These are phyloP conservation scores for Lithocarpus polystachyus DNA, from an alignment of 306 rosid species.

Conservation along the genomic window DNA sequence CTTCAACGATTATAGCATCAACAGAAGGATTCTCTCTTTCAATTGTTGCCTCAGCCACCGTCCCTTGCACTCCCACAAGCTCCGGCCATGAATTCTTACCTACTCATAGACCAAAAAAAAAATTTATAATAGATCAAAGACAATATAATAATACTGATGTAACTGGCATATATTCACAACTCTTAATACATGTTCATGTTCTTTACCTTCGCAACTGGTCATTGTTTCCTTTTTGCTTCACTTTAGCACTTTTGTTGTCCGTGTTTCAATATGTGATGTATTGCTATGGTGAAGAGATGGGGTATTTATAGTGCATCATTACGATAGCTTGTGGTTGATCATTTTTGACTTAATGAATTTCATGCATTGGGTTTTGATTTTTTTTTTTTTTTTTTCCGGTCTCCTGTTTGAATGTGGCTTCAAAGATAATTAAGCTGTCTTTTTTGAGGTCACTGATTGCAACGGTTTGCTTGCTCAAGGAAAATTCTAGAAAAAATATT, in stretches of 20 bases:
- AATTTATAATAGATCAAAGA: not conserved
- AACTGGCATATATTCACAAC: not conserved
- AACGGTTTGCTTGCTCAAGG: no score
- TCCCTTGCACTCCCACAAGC: slow-evolving; percentile 37
- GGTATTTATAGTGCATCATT: not conserved
- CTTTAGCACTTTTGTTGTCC: not conserved
- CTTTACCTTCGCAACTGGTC: not conserved
- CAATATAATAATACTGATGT: not conserved
- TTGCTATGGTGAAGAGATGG: not conserved
- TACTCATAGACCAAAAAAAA: not conserved
- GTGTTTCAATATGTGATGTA: not conserved
- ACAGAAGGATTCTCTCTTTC: slow-evolving; percentile 47
- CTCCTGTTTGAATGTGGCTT: no score
- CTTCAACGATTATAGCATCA: slow-evolving; percentile 20
- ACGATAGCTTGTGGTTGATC: not conserved
- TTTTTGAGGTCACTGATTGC: no score
- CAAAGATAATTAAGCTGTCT: no score
- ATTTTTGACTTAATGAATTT: not conserved
- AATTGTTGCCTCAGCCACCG: slow-evolving; percentile 31
- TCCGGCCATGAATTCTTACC: slow-evolving; percentile 64
- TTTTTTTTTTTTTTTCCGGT: no score
- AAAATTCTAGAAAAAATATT: no score
- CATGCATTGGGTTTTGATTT: not conserved
- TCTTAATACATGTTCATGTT: no score
- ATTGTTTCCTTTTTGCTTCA: not conserved